Conservation (phyloP, 306 rosid species). For the Trifolium dubium region DNA sequence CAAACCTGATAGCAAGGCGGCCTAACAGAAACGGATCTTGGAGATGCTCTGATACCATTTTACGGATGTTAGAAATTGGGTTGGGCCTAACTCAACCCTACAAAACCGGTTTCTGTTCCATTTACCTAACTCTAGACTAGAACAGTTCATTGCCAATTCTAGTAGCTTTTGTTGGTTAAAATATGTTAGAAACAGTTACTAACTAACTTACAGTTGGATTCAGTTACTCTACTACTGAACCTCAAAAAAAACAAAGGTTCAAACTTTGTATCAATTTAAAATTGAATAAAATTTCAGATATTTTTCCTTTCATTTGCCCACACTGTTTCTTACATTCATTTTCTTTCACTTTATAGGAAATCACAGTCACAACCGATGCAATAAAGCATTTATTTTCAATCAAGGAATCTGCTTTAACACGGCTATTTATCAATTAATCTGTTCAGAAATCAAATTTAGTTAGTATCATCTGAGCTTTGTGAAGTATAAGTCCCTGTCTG, state of each 20-base stretch:
- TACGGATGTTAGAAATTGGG: no score
- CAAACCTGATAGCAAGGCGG: no score
- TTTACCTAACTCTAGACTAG: neutral
- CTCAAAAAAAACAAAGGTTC: neutral
- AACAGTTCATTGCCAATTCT: slow-evolving; percentile 1
- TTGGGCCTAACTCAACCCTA: no score
- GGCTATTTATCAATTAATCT: neutral
- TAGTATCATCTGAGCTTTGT: slow-evolving; percentile 11
- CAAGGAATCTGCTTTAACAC: slow-evolving; percentile 20
- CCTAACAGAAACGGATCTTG: no score
- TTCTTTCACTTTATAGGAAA: neutral
- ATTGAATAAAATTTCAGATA: slow-evolving; percentile 3
- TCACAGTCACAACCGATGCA: neutral
- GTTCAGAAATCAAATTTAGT: slow-evolving; percentile 15
- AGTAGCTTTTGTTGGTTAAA: neutral
- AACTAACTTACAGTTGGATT: neutral
- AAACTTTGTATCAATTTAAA: neutral
- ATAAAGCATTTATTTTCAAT: slow-evolving; percentile 16
- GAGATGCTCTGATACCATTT: no score
- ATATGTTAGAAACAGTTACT: neutral
- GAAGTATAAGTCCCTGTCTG: slow-evolving; percentile 19
- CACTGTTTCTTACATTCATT: neutral
- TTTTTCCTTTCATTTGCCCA: slow-evolving; percentile 2
- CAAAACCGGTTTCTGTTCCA: neutral
- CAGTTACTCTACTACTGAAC: neutral